A percentile compares a stretch with the other conserved stretches of the same genome.
phyloP scores from a whole-genome alignment of 148 eudicot species.

The Diospyros lotus region DNA sequence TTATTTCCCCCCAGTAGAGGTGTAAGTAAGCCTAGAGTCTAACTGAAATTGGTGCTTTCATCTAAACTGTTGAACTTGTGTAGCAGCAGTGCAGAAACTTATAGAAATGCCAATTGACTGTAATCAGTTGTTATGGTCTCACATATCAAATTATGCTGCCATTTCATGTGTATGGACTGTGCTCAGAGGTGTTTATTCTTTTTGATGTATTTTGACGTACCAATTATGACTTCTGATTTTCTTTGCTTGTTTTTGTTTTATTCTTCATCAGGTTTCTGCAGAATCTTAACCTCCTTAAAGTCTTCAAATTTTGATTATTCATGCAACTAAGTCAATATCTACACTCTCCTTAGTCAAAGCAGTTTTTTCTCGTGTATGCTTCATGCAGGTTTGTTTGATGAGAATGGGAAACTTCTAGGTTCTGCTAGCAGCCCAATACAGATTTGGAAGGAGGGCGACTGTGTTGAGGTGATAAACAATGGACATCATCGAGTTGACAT shows the following conservation, averaged over 20 bases:
- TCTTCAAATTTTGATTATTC: neutral
- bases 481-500: neutral
- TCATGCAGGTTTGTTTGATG: conserved; percentile 77
- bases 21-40: no score
- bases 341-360: neutral
- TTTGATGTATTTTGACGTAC: no score
- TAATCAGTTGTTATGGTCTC: neutral
- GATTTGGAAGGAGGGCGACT: conserved; percentile 95
- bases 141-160: neutral
- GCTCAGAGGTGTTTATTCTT: neutral
- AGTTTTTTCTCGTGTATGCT: conserved; percentile 5
- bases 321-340: neutral
- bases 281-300: no score
- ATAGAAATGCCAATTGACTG: neutral
- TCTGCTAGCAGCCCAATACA: conserved; percentile 88
- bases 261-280: neutral
- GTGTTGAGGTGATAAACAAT: conserved; percentile 69
- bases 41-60: neutral
- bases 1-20: neutral
- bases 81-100: neutral
- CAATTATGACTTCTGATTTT: no score
- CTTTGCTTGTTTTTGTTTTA: no score
- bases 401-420: conserved; percentile 74
- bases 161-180: neutral
- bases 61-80: neutral